Evolutionary conservation across 2,329 filamentous ascomycete genomes (phyloP), one percentile per base, ranked within the genome.

Genomic region (Lachnellula arida): DNA sequence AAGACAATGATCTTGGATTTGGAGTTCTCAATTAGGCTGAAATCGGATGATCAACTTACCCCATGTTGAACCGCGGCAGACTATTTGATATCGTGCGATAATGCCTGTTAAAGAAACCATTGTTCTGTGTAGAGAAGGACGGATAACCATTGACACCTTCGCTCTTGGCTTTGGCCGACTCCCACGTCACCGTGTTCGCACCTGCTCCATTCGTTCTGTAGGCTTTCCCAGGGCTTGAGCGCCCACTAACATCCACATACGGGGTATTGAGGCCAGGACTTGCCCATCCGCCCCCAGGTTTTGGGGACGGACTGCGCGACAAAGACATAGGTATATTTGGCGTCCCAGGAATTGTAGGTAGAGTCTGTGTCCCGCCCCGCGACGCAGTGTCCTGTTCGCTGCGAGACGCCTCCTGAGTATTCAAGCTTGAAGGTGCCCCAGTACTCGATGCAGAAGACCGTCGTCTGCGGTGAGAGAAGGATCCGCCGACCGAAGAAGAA

Each of bases 101-200:
- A 71, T 95, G 89, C 61, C 89, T 84, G 56, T 84, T 86, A 72
- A 97, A 93, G 78, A 96, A 96, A 55, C 91, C 89, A 67, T 89
- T 86, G 68, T 91, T 91, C 66, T 88, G 85, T 9, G 87, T 91
- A 60, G 85, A 85, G 73, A 91, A 94, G 40, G 87, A 88, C 8
- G 89, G 85, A 69, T 91, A 91, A 65, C 87, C 84, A 69, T 85
- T 84, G 57, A 89, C 81, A 56, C 86, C 84, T 53, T 86, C 82
- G 68, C 85, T 91, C 69, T 87, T 88, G 63, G 87, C 85, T 73
- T 90, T 90, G 52, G 90, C 86, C 8, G 88, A 87, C 56, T 91
- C 89, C 91, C 91, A 97, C 22, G 88, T 87, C 49, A 89, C 85
- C 40, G 76, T 74, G 52, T 77, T 78, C 58, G 80, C 80, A 70